Percentiles rank a stretch among this genome's conserved stretches.
phyloP scores from a whole-genome alignment of 2,329 filamentous ascomycete genomes.

The Uncinocarpus reesii region DNA sequence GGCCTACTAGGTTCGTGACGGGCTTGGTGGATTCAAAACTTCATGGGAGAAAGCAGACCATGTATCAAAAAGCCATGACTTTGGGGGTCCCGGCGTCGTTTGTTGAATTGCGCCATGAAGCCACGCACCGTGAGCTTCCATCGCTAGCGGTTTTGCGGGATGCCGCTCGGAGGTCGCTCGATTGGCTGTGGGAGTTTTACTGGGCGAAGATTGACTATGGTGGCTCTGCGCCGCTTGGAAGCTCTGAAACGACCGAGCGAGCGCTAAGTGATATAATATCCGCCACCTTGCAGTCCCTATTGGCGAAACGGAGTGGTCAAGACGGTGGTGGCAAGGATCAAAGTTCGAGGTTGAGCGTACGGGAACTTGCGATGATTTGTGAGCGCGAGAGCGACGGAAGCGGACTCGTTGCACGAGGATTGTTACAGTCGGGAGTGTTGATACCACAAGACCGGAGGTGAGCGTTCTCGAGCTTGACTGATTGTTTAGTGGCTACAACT shows the following conservation, averaged over 20 bases:
- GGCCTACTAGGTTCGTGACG: conserved; percentile 33
- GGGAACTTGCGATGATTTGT: conserved; percentile 12
- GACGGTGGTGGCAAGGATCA: neutral
- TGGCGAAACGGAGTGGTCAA: neutral
- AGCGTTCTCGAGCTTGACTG: conserved; percentile 9
- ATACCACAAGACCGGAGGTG: conserved; percentile 12
- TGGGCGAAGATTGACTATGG: conserved; percentile 50
- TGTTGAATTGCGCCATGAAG: conserved; percentile 80
- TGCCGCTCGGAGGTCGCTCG: conserved; percentile 58
- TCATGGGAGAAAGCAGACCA: conserved; percentile 33
- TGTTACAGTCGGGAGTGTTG: conserved; percentile 10
- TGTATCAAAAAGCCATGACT: conserved; percentile 37
- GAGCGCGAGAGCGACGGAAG: conserved; percentile 1
- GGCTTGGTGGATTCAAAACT: conserved; percentile 37
- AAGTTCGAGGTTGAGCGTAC: neutral
- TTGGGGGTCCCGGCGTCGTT: conserved; percentile 53
- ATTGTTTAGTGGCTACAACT: conserved; percentile 2
- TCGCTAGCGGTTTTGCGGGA: conserved; percentile 61
- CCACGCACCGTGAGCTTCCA: conserved; percentile 79
- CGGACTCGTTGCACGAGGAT: conserved; percentile 3
- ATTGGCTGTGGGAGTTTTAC: conserved; percentile 85
- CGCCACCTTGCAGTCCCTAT: conserved; percentile 4
- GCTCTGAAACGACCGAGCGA: neutral
- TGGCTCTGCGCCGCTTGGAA: neutral
- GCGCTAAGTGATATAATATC: conserved; percentile 1